Percentiles rank a stretch among this genome's conserved stretches.
phyloP scores from a whole-genome alignment of 2,329 filamentous ascomycete genomes.

The Botrytis tulipae region DNA sequence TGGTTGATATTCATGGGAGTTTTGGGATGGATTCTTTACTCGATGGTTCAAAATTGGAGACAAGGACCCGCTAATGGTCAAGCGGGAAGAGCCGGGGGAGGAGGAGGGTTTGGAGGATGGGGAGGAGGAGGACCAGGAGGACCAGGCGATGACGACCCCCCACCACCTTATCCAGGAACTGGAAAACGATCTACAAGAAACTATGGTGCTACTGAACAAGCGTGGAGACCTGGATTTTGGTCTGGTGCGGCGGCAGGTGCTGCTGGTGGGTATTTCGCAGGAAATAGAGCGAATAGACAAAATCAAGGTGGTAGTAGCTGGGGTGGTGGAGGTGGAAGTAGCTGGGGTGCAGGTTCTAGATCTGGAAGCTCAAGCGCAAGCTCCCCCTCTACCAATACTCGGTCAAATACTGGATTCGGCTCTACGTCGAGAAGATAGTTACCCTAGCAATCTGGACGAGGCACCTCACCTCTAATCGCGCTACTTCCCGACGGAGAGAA shows the following conservation, averaged over 20 bases:
- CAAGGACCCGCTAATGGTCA: constrained; percentile 37
- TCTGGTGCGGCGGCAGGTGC: constrained; percentile 59
- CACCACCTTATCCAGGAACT: constrained; percentile 38
- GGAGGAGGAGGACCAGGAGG: constrained; percentile 40
- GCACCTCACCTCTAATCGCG: constrained; percentile 1
- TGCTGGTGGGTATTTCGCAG: constrained; percentile 69
- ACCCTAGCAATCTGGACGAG: not conserved
- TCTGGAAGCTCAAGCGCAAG: constrained; percentile 36
- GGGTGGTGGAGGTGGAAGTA: constrained; percentile 27
- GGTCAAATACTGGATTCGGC: constrained; percentile 72
- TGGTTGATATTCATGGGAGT: constrained; percentile 60
- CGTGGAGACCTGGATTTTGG: constrained; percentile 76
- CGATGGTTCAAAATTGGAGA: constrained; percentile 43
- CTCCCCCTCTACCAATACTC: constrained; percentile 41
- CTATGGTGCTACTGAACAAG: constrained; percentile 39
- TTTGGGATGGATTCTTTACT: constrained; percentile 60
- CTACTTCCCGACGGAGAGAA: not conserved
- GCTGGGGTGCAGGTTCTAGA: constrained; percentile 13
- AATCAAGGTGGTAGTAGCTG: constrained; percentile 28
- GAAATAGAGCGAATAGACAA: constrained; percentile 54
- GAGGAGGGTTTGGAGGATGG: constrained; percentile 44
- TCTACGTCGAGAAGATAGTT: constrained; percentile 59
- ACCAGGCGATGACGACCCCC: constrained; percentile 34
- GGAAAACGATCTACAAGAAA: constrained; percentile 29
- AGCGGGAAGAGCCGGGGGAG: constrained; percentile 37